A percentile compares a stretch with the other conserved stretches of the same genome.
These are phyloP conservation scores for Eucalyptus microcorys DNA, from an alignment of 345 rosid genomes.

Conservation along the genomic window DNA sequence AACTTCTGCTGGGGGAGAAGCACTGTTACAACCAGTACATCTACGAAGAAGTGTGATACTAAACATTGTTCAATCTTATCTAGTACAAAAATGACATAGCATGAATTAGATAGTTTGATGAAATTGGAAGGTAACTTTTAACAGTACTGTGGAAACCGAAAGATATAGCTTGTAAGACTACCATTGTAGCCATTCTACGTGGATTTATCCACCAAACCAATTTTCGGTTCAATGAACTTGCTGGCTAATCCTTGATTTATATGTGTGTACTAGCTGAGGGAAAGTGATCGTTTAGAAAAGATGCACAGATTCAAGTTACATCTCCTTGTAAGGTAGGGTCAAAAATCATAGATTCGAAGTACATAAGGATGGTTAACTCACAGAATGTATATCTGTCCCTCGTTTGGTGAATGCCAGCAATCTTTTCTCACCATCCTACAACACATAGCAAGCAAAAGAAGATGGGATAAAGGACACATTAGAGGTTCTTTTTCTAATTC, in stretches of 20 bases:
- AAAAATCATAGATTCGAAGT: neutral
- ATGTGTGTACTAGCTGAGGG: neutral
- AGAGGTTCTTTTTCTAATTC: neutral
- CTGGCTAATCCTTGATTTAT: neutral
- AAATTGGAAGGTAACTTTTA: neutral
- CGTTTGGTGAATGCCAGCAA: constrained; percentile 87
- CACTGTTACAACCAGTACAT: neutral
- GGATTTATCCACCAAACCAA: neutral
- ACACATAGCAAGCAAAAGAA: neutral
- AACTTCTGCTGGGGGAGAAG: neutral
- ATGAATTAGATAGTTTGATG: neutral
- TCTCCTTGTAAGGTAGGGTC: neutral
- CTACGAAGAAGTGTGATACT: neutral
- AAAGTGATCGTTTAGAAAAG: neutral
- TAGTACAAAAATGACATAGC: neutral
- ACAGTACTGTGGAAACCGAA: neutral
- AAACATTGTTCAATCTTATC: neutral
- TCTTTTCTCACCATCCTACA: constrained; percentile 77
- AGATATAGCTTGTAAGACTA: neutral
- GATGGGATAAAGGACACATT: neutral
- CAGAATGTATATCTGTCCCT: constrained; percentile 71
- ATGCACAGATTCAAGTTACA: neutral
- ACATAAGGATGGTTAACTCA: constrained; percentile 13
- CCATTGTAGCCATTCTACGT: neutral
- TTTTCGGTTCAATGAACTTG: neutral